A percentile compares a stretch with the other conserved stretches of the same genome.
phyloP scores from a whole-genome alignment of 2,329 filamentous ascomycete genomes.

The Sphaerulina musiva region DNA sequence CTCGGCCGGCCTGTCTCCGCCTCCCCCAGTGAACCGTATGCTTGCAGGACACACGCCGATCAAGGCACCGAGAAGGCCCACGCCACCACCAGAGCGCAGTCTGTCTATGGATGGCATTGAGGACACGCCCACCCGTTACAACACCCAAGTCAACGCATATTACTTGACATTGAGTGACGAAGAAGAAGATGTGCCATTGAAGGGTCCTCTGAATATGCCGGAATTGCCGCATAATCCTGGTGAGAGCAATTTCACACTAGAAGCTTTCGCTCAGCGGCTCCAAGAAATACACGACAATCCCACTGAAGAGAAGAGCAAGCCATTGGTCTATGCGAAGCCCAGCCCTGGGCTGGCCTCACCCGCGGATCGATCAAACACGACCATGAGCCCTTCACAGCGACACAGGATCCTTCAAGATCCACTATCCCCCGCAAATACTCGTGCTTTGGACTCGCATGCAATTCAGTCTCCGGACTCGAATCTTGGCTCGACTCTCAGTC shows the following conservation, averaged over 20 bases:
- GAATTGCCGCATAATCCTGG: slow-evolving; percentile 31
- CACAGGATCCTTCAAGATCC: not conserved
- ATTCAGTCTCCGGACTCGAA: slow-evolving; percentile 12
- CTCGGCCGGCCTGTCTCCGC: slow-evolving; percentile 27
- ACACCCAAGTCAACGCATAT: slow-evolving; percentile 33
- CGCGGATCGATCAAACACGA: slow-evolving; percentile 11
- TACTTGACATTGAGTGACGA: slow-evolving; percentile 22
- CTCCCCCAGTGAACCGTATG: slow-evolving; percentile 27
- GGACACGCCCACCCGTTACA: slow-evolving; percentile 34
- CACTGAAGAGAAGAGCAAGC: slow-evolving; percentile 27
- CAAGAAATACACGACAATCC: slow-evolving; percentile 32
- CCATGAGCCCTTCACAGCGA: not conserved
- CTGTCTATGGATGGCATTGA: slow-evolving; percentile 28
- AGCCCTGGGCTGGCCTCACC: slow-evolving; percentile 29
- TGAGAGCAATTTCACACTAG: slow-evolving; percentile 34
- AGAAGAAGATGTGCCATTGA: slow-evolving; percentile 31
- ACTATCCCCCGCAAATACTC: slow-evolving; percentile 1
- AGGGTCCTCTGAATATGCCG: slow-evolving; percentile 33
- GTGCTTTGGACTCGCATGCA: slow-evolving; percentile 5
- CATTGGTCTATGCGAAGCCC: slow-evolving; percentile 27
- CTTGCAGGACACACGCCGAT: slow-evolving; percentile 34
- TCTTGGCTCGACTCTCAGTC: slow-evolving; percentile 18
- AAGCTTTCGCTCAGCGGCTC: slow-evolving; percentile 29
- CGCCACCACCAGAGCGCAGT: slow-evolving; percentile 26
- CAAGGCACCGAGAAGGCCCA: slow-evolving; percentile 25